Evolutionary conservation across 73 alveolate genomes (phyloP), one percentile per base, ranked within the genome.

Genomic region (Uronychia binucleata): DNA sequence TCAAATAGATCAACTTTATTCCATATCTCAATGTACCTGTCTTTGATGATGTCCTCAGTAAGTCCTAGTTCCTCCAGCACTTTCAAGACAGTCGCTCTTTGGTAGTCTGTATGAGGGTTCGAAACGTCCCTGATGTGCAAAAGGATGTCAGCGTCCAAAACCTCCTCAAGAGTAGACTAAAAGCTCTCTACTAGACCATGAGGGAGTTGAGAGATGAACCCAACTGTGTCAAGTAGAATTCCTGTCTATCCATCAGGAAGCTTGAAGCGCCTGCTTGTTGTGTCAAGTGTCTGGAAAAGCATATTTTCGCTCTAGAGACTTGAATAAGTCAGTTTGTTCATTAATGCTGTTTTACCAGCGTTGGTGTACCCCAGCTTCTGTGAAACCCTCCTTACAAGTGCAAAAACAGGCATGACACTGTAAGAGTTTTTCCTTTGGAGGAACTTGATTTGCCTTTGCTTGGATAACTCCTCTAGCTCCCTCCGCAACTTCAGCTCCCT

Each of bases 271-370:
- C 93, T 89, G 26, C 89, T 86, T 0, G 97, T 93, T 28, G 99
- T 96, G 57, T 91, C 76, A 28, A 96, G 90, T 11, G 99, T 96
- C 34, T 96, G 88, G 80, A 96, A 96, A 0, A 96, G 89, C 32
- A 67, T 27, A 82, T 96, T 96, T 74, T 91, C 86, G 57, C 93
- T 79, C 26, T 87, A 96, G 1, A 88, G 91, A 0, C 88, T 84
- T n/a, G 93, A 77, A 33, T 89, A 82, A 33, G 97, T 88, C 27
- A 93, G 31, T 26, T 86, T 35, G 82, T 96, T 96, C 93, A 94
- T 86, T 33, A 96, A 74, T 33, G 98, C 97, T 30, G 98, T 94
- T 82, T 96, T 96, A 0, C 99, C 99, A 57, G 98, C 99, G 86
- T 96, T 96, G 19, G 99, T 96, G 59, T 96, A 96, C 14, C 99